Evolutionary conservation across 305 asterid genomes (phyloP).

Genomic region (Coffea humblotiana): DNA sequence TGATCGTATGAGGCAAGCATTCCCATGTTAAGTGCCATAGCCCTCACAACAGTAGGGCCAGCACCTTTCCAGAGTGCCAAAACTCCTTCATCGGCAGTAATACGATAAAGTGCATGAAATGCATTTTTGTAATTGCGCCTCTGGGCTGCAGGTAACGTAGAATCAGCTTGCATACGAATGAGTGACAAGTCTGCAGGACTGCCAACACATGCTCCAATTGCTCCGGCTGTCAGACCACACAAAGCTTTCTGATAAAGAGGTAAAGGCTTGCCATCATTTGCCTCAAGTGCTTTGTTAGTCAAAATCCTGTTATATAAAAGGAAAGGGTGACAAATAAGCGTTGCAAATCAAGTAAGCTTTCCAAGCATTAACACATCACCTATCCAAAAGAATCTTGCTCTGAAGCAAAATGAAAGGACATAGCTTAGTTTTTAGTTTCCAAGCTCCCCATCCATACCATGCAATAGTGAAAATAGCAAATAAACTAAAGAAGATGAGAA

Average conservation of each 20-base stretch:
- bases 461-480: neutral
- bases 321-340: conserved; percentile 1
- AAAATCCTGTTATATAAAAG: conserved; percentile 45
- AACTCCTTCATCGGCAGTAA: conserved; percentile 75
- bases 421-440: neutral
- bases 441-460: neutral
- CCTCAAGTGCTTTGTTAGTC: conserved; percentile 85
- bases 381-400: neutral
- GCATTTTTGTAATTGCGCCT: conserved; percentile 85
- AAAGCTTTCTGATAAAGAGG: conserved; percentile 93
- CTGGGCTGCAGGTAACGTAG: conserved; percentile 80
- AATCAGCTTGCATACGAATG: conserved; percentile 99
- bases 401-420: neutral
- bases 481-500: neutral
- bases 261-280: conserved; percentile 86
- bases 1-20: conserved; percentile 98
- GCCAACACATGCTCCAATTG: conserved; percentile 87
- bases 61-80: conserved; percentile 98
- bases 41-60: conserved; percentile 97
- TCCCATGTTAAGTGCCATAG: conserved; percentile 98
- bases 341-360: neutral
- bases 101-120: conserved; percentile 78
- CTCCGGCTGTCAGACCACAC: conserved; percentile 96
- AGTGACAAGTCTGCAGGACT: conserved; percentile 97
- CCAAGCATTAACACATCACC: neutral